Base-by-base conservation (phyloP, 495 filamentous ascomycete genomes). In the Neurospora sp. region DNA sequence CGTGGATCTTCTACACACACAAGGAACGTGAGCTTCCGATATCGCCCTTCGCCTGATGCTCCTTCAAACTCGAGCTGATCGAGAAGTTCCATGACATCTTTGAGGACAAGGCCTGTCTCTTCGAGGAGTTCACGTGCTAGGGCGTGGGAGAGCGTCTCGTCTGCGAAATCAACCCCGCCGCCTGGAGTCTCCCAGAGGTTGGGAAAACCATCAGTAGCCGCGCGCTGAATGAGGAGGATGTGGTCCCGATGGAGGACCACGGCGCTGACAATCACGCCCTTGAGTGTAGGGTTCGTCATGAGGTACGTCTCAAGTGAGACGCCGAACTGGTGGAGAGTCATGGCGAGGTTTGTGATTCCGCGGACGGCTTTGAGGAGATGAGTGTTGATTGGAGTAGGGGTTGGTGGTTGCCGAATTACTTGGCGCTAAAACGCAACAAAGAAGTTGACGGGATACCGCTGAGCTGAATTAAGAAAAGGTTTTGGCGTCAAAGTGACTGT, bases 121-220 rank as follows among this genome's bases (percentile, higher is more conserved):
- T 88, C 86, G 74, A 75, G 79, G n/a, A 88, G 72, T 77, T 88
- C 86, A 14, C 86, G 78, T 59, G 73, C 79, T 5, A 82, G 76
- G 0, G 78, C 84, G 61, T 86, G 81, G 20, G 88, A 74, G 38
- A 88, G 73, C 1, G 82, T 82, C 70, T 82, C 76, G 53, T 84
- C 82, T 10, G 79, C 76, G 31, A 74, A 70, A 48, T 88, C 86
- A 40, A 81, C 77, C 12, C 79, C 75, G 17, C 86, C 86, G 10
- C 86, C 86, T 0, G 86, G 85, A 17, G 83, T 77, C 74, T 88
- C 86, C 86, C 86, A 86, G 8, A 73, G 70, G 39, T 80, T 70
- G 0, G 85, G 85, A 68, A 82, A 78, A 37, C 80, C 81, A 71
- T 88, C 86, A 40, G 78, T 77, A 0, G 82, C 78, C 3, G 82